phyloP scores from a whole-genome alignment of 148 eudicot species.

The Fagopyrum tataricum region DNA sequence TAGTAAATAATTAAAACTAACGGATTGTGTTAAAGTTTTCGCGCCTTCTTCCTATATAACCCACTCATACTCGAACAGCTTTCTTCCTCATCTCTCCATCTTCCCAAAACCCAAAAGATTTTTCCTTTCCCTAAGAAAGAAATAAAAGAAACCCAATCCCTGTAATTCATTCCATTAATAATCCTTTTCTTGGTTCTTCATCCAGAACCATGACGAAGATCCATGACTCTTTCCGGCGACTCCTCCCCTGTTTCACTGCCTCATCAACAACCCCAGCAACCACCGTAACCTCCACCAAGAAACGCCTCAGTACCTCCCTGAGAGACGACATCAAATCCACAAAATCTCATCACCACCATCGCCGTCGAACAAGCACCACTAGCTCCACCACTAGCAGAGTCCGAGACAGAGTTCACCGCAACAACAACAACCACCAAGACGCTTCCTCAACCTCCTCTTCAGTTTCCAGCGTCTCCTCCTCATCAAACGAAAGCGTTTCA shows the following conservation, averaged over 20 bases:
- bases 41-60: constrained; percentile 4
- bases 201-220: constrained; percentile 44
- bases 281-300: constrained; percentile 36
- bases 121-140: neutral
- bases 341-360: neutral
- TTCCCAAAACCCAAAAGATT: neutral
- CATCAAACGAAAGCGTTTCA: constrained; percentile 17
- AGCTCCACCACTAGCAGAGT: neutral
- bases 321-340: constrained; percentile 40
- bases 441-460: constrained; percentile 16
- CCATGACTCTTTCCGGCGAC: constrained; percentile 51
- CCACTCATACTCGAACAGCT: neutral
- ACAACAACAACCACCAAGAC: constrained; percentile 9
- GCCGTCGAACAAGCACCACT: constrained; percentile 7
- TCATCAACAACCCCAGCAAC: constrained; percentile 21
- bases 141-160: neutral
- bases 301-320: constrained; percentile 68
- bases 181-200: neutral
- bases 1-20: neutral
- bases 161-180: neutral
- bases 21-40: constrained; percentile 1
- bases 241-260: constrained; percentile 54
- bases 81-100: neutral
- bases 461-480: constrained; percentile 11
- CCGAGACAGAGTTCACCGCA: neutral